Percentiles rank a stretch among this genome's conserved stretches.
phyloP scores from a whole-genome alignment of 306 rosid species.

The Parietaria judaica region DNA sequence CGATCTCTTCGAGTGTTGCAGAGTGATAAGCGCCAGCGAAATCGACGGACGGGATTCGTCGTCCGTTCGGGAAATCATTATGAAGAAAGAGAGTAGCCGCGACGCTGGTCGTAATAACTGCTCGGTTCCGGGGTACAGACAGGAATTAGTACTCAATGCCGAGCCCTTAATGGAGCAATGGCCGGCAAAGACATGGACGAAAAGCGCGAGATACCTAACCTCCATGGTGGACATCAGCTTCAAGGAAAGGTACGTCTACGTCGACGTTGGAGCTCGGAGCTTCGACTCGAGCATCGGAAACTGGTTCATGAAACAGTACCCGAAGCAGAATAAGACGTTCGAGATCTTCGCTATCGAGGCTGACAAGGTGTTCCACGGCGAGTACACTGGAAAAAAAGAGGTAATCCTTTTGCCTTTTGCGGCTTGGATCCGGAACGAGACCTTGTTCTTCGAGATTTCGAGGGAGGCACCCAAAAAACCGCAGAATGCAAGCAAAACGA shows the following conservation, averaged over 20 bases:
- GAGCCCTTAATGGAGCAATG: constrained; percentile 29
- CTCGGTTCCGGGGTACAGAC: constrained; percentile 25
- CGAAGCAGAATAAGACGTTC: constrained; percentile 42
- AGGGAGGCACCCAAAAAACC: constrained; percentile 12
- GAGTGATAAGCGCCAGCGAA: constrained; percentile 29
- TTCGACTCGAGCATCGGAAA: constrained; percentile 46
- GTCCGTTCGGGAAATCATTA: constrained; percentile 33
- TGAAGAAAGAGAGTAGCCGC: constrained; percentile 27
- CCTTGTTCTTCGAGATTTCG: constrained; percentile 53
- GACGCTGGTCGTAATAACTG: constrained; percentile 21
- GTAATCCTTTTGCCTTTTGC: constrained; percentile 43
- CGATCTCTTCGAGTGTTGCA: constrained; percentile 38
- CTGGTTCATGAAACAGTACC: constrained; percentile 57
- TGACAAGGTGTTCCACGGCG: constrained; percentile 40
- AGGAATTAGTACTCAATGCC: constrained; percentile 29
- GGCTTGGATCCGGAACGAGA: constrained; percentile 65
- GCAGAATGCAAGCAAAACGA: constrained; percentile 18
- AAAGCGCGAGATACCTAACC: constrained; percentile 39
- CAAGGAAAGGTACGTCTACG: constrained; percentile 40
- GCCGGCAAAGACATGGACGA: constrained; percentile 44
- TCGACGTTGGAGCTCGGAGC: constrained; percentile 52
- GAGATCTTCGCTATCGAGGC: constrained; percentile 55
- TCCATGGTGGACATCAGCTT: constrained; percentile 49
- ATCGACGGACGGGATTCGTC: constrained; percentile 34
- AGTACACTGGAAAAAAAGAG: constrained; percentile 30